Base-by-base conservation (phyloP, 805 yeast genomes). In the Pichia membranifaciens region DNA sequence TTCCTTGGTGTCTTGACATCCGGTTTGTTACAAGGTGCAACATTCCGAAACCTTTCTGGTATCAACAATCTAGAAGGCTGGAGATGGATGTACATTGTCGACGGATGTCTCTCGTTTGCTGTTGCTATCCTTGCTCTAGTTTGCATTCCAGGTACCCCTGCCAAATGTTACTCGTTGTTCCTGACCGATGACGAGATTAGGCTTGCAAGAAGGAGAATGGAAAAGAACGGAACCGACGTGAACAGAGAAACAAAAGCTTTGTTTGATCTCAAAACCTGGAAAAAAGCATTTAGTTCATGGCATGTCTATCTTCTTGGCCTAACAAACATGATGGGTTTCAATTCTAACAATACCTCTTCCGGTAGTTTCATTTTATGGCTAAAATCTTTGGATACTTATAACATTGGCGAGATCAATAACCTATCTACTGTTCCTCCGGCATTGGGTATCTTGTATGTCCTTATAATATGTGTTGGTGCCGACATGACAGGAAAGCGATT, bases 341-440 rank as follows among this genome's bases (percentile, higher is more conserved):
- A 82, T 64, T 76, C 77, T 57, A 74, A 75, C 60, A 79, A 78
- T 51, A 74, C 78, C 2, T 67, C 74, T 17, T 70, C 78, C 41
- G 84, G 84, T 13, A 71, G 81, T 10, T 80, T 74, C 56, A 62
- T 76, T 5, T 66, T 84, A 49, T 83, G 90, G 90, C 69, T 84
- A 43, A 70, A 76, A 51, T 67, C 79, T 5, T 64, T 75, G 18
- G 59, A 68, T 40, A 65, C 67, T 32, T 79, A 71, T 56, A 57
- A 72, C 0, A 65, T 70, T 38, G 71, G 69, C 1, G 64, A 66
- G 48, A 61, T 79, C 18, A 78, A 81, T 55, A 68, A 78, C 48
- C 63, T 76, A 41, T 67, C 81, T 12, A 71, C 81, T 3, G 53
- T 78, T 16, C 78, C 85, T 0, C 84, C 85, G 1, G 82, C 77